phyloP scores from a whole-genome alignment of 2,329 filamentous ascomycete genomes.

The Claviceps monticola region DNA sequence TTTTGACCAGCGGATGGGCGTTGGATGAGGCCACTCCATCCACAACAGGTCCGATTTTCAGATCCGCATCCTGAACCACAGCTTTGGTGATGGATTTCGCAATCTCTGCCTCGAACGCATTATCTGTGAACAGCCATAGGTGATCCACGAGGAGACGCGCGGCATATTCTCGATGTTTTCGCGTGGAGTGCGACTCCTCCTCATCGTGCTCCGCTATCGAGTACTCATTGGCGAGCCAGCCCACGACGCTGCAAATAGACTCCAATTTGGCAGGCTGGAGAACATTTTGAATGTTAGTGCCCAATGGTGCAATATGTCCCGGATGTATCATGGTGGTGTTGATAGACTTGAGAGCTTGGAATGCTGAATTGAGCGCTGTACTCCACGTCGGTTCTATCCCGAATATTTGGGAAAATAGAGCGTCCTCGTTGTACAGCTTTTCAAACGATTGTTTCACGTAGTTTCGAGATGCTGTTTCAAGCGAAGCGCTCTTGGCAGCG shows the following conservation, averaged over 20 bases:
- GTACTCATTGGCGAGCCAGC: constrained; percentile 46
- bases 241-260: constrained; percentile 39
- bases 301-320: constrained; percentile 39
- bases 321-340: constrained; percentile 38
- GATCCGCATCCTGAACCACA: constrained; percentile 28
- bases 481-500: constrained; percentile 33
- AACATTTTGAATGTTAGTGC: constrained; percentile 32
- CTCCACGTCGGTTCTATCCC: constrained; percentile 40
- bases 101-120: constrained; percentile 40
- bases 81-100: constrained; percentile 39
- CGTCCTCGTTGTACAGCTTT: constrained; percentile 39
- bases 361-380: constrained; percentile 34
- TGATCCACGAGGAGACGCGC: constrained; percentile 42
- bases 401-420: constrained; percentile 41
- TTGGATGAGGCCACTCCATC: constrained; percentile 40
- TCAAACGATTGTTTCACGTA: constrained; percentile 48
- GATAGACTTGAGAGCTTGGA: constrained; percentile 33
- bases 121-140: constrained; percentile 43
- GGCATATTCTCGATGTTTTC: constrained; percentile 42
- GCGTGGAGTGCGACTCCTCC: constrained; percentile 37
- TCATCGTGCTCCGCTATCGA: constrained; percentile 42
- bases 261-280: constrained; percentile 34
- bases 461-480: constrained; percentile 42
- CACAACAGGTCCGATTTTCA: constrained; percentile 36
- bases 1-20: constrained; percentile 43